phyloP scores from a whole-genome alignment of 768 basidiomycete species.

The Fistulinella prunicolor region DNA sequence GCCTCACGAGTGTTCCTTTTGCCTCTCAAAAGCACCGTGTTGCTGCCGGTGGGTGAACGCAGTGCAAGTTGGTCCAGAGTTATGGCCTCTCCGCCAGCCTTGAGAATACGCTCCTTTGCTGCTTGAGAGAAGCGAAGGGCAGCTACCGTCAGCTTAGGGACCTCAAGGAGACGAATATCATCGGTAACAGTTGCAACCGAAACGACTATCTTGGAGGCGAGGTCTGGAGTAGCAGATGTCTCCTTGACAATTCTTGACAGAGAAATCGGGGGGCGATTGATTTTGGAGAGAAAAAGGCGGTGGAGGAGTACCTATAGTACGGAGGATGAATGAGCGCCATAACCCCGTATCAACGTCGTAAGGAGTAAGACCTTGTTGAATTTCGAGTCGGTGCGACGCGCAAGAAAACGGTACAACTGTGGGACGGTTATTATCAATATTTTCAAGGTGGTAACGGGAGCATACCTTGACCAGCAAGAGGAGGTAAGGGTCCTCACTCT shows the following conservation, averaged over 20 bases:
- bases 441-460: constrained; percentile 8
- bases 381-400: constrained; percentile 89
- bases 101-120: constrained; percentile 92
- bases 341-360: neutral
- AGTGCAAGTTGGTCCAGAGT: constrained; percentile 97
- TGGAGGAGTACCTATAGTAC: constrained; percentile 78
- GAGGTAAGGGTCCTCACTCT: constrained; percentile 99
- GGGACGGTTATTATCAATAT: constrained; percentile 7
- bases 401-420: constrained; percentile 98
- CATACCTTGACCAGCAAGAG: constrained; percentile 95
- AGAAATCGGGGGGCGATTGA: constrained; percentile 95
- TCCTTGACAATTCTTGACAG: constrained; percentile 90
- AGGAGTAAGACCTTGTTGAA: constrained; percentile 82
- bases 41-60: constrained; percentile 90
- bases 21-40: constrained; percentile 92
- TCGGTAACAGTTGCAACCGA: constrained; percentile 92
- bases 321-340: constrained; percentile 18
- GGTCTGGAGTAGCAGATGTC: constrained; percentile 62
- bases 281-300: constrained; percentile 94
- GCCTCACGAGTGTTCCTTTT: constrained; percentile 93
- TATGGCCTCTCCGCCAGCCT: constrained; percentile 90
- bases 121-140: constrained; percentile 93
- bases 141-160: constrained; percentile 91
- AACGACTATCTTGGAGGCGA: constrained; percentile 81
- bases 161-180: constrained; percentile 79